phyloP scores from a whole-genome alignment of 108 stramenopile genomes.

The Stephanodiscus minutulus region DNA sequence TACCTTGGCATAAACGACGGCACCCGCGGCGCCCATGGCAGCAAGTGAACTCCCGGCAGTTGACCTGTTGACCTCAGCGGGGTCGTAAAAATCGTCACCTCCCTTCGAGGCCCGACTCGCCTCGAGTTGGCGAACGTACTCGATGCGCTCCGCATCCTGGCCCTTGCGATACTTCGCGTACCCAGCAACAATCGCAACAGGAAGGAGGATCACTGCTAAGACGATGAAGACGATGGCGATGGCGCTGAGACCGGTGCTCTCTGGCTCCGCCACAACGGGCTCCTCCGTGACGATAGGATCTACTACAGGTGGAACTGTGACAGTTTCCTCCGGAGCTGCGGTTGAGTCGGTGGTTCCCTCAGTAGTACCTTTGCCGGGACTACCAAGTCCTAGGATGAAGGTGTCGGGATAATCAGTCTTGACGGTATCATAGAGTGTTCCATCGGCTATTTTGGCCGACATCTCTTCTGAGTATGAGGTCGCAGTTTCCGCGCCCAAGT shows the following conservation, averaged over 20 bases:
- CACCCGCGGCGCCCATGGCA: conserved; percentile 32
- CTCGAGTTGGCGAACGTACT: conserved; percentile 1
- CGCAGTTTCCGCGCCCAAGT: not conserved
- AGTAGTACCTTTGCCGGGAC: conserved; percentile 7
- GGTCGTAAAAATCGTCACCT: conserved; percentile 3
- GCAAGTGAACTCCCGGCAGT: conserved; percentile 15
- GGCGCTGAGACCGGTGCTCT: not conserved
- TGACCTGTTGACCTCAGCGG: not conserved
- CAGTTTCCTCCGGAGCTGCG: not conserved
- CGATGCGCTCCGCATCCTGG: not conserved
- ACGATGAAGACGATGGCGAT: conserved; percentile 11
- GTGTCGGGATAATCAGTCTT: conserved; percentile 4
- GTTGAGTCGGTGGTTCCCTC: not conserved
- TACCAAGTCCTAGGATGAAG: conserved; percentile 6
- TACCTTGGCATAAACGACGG: not conserved
- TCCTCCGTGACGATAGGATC: not conserved
- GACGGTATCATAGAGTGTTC: conserved; percentile 1
- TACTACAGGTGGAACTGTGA: not conserved
- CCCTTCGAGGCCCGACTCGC: not conserved
- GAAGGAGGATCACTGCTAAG: not conserved
- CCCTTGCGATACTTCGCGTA: not conserved
- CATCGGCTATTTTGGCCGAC: not conserved
- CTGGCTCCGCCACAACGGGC: not conserved
- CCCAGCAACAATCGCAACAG: not conserved
- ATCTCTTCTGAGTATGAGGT: conserved; percentile 5